Evolutionary conservation across 257 asterid genomes (phyloP), one percentile per base, ranked within the genome.

Genomic region (Cinchona pubescens): DNA sequence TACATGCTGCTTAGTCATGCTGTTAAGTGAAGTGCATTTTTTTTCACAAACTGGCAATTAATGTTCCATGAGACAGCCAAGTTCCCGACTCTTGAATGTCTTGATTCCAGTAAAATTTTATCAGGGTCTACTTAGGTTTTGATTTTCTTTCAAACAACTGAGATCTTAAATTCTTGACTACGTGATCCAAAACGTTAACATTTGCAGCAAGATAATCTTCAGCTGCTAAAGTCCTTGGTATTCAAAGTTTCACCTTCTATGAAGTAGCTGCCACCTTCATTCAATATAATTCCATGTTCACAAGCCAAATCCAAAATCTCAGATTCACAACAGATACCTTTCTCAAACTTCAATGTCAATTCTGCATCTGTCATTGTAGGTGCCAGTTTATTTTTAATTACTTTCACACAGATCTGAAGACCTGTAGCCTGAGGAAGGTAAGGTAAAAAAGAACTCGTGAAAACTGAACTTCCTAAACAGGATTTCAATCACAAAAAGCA

Each of bases 271-370:
- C 83, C 80, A 70, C 96, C 87, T 56, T 87, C 96, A 45, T 82
- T 77, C 79, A 81, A 86, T 55, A 95, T 78, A 71, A 89, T 84
- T 69, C 97, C 98, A 80, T 87, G 91, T 76, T 91, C 96, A 79
- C 96, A 88, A 59, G 91, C 99, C 88, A 95, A 79, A 72, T 92
- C 97, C 87, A 95, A 86, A 74, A 91, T 86, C 84, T 95, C 99
- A 45, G 86, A 65, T 56, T 78, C 90, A 27, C 88, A 73, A 75
- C 79, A 76, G 66, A 95, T 79, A 78, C 99, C 98, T 81, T 86
- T 76, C 46, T 98, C 99, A 25, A 89, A 95, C 43, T 78, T 74
- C 74, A 95, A 83, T 45, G 82, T 85, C 73, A 95, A 67, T 56
- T 92, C 94, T 25, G 99, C 94, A 77, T 90, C 88, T 65, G 87